phyloP scores from a whole-genome alignment of 2,329 filamentous ascomycete genomes.

The Pseudopyrenochaeta lycopersici region DNA sequence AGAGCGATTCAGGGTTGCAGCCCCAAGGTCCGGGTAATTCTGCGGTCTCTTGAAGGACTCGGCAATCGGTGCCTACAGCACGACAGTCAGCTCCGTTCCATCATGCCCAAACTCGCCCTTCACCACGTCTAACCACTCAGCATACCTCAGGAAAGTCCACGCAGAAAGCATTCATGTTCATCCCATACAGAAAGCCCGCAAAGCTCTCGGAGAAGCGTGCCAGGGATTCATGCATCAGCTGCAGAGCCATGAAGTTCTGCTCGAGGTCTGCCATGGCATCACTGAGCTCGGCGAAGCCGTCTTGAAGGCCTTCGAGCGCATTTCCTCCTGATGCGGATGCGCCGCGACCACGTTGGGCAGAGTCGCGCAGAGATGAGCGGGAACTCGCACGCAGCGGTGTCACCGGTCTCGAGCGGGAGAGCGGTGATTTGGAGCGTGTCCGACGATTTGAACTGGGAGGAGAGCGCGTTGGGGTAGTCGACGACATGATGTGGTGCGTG shows the following conservation, averaged over 20 bases:
- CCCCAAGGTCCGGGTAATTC: constrained; percentile 35
- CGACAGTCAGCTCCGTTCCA: not conserved
- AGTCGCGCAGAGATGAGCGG: constrained; percentile 81
- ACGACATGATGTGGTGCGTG: constrained; percentile 21
- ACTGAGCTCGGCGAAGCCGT: constrained; percentile 89
- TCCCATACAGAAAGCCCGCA: constrained; percentile 89
- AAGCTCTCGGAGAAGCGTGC: constrained; percentile 96
- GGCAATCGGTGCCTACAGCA: constrained; percentile 74
- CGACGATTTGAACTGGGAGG: constrained; percentile 43
- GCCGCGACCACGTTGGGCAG: constrained; percentile 44
- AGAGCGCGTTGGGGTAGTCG: constrained; percentile 34
- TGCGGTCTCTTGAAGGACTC: constrained; percentile 75
- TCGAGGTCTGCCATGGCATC: constrained; percentile 96
- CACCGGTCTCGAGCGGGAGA: constrained; percentile 80
- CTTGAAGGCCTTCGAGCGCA: constrained; percentile 84
- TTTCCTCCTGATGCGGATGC: constrained; percentile 65
- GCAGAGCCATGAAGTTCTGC: constrained; percentile 96
- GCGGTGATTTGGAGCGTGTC: constrained; percentile 65
- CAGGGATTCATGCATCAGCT: constrained; percentile 95
- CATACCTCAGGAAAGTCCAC: constrained; percentile 93
- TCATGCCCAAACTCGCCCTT: not conserved
- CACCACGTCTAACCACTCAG: not conserved
- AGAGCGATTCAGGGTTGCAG: constrained; percentile 29
- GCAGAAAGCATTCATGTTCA: constrained; percentile 99
- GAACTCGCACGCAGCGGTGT: constrained; percentile 92